Base-by-base conservation (phyloP, 1,139 yeast species). In the Debaryomyces sp. region DNA sequence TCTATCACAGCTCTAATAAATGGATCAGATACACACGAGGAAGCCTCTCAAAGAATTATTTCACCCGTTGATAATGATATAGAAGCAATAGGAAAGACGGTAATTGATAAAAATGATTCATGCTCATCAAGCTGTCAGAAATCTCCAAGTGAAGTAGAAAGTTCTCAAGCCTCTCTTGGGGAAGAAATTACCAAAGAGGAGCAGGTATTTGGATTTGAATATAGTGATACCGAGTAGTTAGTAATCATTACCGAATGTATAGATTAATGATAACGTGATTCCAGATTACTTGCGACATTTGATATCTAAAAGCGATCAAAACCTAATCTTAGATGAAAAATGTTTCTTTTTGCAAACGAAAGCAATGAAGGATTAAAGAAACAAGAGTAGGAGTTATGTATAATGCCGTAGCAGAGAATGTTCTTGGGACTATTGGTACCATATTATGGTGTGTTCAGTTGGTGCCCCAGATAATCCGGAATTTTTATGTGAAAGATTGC, bases 361-460 rank as follows among this genome's bases (percentile, higher is more conserved):
- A 18, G 21, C 21, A 27, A 27, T 27, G 6, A 5, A 12, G 30
- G 6, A 27, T 9, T 9, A 26, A 12, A 27, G n/a, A 12, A 27
- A 27, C 13, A 13, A 15, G 34, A 9, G 5, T 13, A 15, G 12
- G 15, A 38, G n/a, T 29, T 18, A 51, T 67, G 69, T 39, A 51
- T 38, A 65, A 64, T 54, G 60, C 49, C 24, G 75, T 73, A 10
- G 89, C 89, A 1, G 82, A 89, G 23, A 89, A 89, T 46, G 91
- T 88, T 7, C 75, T 90, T 51, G 97, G 89, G n/a, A 89, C 96
- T 7, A 76, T 87, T 2, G 97, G 96, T 13, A 91, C 97, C 0
- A 82, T 91, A 5, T 77, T 89, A 52, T 92, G 97, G 97, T 91
- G 97, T 66, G 71, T 91, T 54, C 97, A 92, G 67, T 72, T 91